Base-by-base conservation (phyloP, 2,329 filamentous ascomycete species). In the Colletotrichum gigasporum region DNA sequence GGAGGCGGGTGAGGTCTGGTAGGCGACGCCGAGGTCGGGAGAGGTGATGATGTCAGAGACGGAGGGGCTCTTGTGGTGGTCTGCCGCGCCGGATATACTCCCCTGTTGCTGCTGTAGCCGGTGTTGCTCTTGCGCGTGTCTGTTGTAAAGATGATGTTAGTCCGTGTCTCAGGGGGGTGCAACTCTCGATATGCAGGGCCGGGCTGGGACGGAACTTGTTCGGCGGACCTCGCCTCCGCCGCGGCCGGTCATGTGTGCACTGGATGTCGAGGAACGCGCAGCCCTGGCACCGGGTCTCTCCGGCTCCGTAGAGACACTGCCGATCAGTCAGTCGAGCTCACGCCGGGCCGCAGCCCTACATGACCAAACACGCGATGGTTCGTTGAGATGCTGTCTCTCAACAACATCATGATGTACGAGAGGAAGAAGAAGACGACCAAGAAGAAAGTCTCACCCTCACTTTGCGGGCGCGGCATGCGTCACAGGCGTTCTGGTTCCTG, bases 401-500 rank as follows among this genome's bases (percentile, higher is more conserved):
- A 26, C 18, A 4, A 20, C 14, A 35, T 3, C 11, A n/a, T 6
- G 14, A 4, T 6, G 1, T 5, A 20, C 10, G 26, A 30, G 16
- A 34, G 9, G 11, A 4, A 5, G 20, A 12, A 18, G 20, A 7
- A 10, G 11, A 30, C 5, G 20, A 24, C 12, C 5, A 14, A 24
- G 35, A 3, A 14, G 22, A 10, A 34, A 7, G 30, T 42, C 67
- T 58, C 42, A 68, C 68, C 70, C 72, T 72, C 41, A 74, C 68
- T 65, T 74, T 74, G 32, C 73, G 65, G 11, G 68, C 54, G 22
- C 73, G 69, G 39, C 73, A 75, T 9, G 62, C 67, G 55, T 75
- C 73, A 48, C 73, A 75, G 6, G 73, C 73, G 22, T 72, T 73
- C 52, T 72, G 69, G 34, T 71, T 72, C n/a, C 56, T 53, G 28